These are phyloP conservation scores for Pichia thaimueangensis DNA, from an alignment of 805 yeast genomes.

Conservation along the genomic window DNA sequence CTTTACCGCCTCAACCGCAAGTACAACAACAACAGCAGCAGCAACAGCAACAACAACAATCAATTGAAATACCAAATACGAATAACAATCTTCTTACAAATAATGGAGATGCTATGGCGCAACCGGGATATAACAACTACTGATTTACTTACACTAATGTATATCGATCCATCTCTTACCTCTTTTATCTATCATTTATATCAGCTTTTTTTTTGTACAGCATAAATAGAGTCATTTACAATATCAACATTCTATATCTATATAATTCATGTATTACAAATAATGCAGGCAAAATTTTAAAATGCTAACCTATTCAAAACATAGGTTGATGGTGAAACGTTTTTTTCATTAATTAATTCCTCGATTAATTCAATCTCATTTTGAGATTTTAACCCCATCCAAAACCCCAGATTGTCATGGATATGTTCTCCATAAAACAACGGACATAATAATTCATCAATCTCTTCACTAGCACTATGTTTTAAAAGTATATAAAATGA, in stretches of 20 bases:
- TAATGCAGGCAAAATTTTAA: no score
- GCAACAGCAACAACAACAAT: no score
- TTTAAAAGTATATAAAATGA: constrained; percentile 2
- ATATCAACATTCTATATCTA: no score
- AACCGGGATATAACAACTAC: constrained; percentile 7
- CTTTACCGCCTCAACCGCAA: constrained; percentile 9
- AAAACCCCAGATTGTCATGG: constrained; percentile 1
- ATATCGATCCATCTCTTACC: no score
- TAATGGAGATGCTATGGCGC: constrained; percentile 3
- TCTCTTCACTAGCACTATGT: constrained; percentile 5
- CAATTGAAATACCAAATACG: no score
- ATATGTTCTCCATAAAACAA: constrained; percentile 4
- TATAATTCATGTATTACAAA: no score
- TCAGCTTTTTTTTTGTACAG: no score
- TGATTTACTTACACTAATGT: no score
- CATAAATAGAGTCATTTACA: no score
- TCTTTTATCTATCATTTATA: no score
- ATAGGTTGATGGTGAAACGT: neutral
- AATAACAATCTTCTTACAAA: no score
- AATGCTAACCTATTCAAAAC: constrained; percentile 5
- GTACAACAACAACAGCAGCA: constrained; percentile 8
- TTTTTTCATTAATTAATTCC: constrained; percentile 1
- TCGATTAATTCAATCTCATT: constrained; percentile 7
- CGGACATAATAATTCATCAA: constrained; percentile 7
- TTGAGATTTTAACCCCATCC: constrained; percentile 3